These are phyloP conservation scores for Melampsora larici-populina DNA, from an alignment of 1,284 basidiomycete genomes.

Conservation along the genomic window DNA sequence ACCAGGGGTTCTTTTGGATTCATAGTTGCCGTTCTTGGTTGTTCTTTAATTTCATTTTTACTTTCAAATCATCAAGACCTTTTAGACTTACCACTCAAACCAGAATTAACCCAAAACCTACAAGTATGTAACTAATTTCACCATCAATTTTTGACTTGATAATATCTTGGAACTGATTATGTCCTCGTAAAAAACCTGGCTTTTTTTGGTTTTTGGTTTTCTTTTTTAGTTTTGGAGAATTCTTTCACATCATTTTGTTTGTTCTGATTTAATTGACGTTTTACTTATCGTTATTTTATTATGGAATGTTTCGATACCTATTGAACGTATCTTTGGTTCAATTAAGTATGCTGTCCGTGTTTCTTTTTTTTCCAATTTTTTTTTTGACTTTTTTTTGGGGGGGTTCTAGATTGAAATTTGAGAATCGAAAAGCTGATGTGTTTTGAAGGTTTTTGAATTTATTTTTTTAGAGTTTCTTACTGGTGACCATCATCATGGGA, in stretches of 20 bases:
- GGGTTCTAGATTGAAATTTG: no score
- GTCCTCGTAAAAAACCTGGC: no score
- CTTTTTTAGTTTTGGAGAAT: constrained; percentile 38
- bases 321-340: constrained; percentile 26
- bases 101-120: constrained; percentile 17
- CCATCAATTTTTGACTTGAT: no score
- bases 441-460: not conserved
- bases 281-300: constrained; percentile 23
- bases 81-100: constrained; percentile 12
- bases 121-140: constrained; percentile 3
- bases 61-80: constrained; percentile 27
- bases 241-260: constrained; percentile 23
- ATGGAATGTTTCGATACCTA: constrained; percentile 17
- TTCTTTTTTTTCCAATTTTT: not conserved
- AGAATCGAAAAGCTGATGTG: no score
- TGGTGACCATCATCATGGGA: constrained; percentile 7
- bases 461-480: constrained; percentile 22
- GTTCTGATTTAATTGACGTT: constrained; percentile 31
- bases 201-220: not conserved
- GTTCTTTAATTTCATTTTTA: constrained; percentile 9
- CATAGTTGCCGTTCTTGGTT: constrained; percentile 12
- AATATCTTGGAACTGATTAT: no score
- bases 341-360: constrained; percentile 43
- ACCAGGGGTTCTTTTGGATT: not conserved
- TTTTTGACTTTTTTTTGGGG: no score